A percentile compares a stretch with the other conserved stretches of the same genome.
Conservation (phyloP, 371 early-diverging fungal genomes). For the Mortierella sp. region DNA sequence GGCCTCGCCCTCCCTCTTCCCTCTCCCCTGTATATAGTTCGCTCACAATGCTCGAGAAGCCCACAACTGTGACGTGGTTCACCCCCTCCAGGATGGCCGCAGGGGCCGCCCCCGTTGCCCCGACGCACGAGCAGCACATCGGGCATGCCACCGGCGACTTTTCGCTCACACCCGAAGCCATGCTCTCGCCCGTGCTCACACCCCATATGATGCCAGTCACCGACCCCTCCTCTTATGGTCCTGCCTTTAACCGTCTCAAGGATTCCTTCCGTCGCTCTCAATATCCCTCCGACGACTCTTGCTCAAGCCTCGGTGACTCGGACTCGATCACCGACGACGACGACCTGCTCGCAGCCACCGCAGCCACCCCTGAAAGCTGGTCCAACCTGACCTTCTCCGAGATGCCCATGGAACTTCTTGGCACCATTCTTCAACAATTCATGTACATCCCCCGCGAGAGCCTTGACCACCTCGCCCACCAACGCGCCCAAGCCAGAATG, state of each 20-base stretch:
- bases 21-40: too few species aligned
- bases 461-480: constrained; percentile 14
- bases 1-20: too few species aligned
- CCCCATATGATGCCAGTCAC: not conserved
- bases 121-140: too few species aligned
- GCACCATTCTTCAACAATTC: constrained; percentile 20
- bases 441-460: constrained; percentile 20
- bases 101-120: not conserved
- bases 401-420: constrained; percentile 35
- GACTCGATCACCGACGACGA: not conserved
- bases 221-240: not conserved
- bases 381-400: constrained; percentile 20
- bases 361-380: not conserved
- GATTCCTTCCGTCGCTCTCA: not conserved
- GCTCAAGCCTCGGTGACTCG: not conserved
- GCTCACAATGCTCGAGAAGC: constrained; percentile 14
- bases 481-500: constrained; percentile 13
- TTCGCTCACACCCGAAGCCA: too few species aligned
- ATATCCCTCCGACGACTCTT: constrained; percentile 12
- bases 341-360: not conserved
- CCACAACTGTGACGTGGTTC: constrained; percentile 20
- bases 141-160: too few species aligned
- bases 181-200: not conserved
- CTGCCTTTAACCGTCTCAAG: not conserved
- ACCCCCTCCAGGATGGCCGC: constrained; percentile 7